phyloP scores from a whole-genome alignment of 106 monocot species.

The Allium cepa region DNA sequence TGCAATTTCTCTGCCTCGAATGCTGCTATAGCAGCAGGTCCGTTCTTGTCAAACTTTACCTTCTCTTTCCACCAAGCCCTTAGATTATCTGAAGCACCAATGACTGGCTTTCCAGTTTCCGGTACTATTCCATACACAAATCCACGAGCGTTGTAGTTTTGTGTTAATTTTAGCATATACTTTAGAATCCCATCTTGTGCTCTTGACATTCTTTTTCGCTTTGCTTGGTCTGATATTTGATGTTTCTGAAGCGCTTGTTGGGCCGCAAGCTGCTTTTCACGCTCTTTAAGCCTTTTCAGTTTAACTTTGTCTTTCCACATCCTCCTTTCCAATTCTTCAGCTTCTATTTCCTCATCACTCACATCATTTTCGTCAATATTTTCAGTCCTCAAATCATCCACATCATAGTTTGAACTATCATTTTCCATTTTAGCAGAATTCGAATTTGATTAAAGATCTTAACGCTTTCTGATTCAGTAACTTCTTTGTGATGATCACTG shows the following conservation, averaged over 20 bases:
- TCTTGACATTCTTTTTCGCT: slow-evolving; percentile 85
- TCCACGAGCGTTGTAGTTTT: slow-evolving; percentile 91
- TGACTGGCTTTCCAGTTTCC: slow-evolving; percentile 94
- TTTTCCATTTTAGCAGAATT: too few relatives aligned
- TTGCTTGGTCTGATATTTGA: slow-evolving; percentile 77
- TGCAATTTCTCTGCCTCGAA: slow-evolving; percentile 68
- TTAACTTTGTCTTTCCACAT: slow-evolving; percentile 96
- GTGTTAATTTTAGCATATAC: slow-evolving; percentile 97
- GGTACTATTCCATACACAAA: slow-evolving; percentile 97
- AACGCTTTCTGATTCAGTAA: too few relatives aligned
- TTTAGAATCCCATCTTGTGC: slow-evolving; percentile 97
- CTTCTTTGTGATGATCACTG: too few relatives aligned
- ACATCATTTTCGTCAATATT: slow-evolving; percentile 92
- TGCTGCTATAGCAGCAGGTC: slow-evolving; percentile 71
- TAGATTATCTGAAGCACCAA: slow-evolving; percentile 89
- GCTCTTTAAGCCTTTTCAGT: slow-evolving; percentile 77
- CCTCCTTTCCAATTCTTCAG: slow-evolving; percentile 48
- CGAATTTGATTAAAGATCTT: too few relatives aligned
- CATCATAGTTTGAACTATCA: slow-evolving; percentile 51
- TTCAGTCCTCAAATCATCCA: slow-evolving; percentile 49
- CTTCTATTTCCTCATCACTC: slow-evolving; percentile 92
- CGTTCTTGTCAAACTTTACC: slow-evolving; percentile 95
- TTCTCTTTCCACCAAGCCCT: slow-evolving; percentile 99
- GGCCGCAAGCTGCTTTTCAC: slow-evolving; percentile 29
- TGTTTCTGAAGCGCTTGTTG: slow-evolving; percentile 41